Conservation (phyloP, 768 basidiomycete species). For the Hortiboletus campestris region DNA sequence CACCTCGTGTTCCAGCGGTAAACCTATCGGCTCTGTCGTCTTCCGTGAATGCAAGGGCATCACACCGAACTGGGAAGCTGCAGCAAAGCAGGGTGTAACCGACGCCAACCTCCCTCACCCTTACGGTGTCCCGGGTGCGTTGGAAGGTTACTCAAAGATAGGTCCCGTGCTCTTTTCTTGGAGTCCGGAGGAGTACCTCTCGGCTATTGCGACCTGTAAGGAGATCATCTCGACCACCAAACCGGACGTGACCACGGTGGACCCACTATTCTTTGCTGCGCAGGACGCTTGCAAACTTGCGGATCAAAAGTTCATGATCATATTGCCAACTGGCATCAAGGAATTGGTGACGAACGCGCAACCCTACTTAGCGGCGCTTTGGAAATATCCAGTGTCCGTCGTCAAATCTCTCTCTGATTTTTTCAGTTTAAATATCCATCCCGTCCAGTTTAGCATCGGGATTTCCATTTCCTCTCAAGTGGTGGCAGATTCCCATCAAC, state of each 20-base stretch:
- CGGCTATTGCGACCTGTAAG: neutral
- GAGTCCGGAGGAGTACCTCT: slow-evolving; percentile 5
- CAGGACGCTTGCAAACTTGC: slow-evolving; percentile 4
- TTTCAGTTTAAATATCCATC: neutral
- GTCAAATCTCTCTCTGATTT: neutral
- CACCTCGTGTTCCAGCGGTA: neutral
- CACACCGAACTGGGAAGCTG: neutral
- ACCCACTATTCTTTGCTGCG: neutral
- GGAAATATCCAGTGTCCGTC: slow-evolving; percentile 11
- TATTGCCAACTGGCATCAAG: neutral
- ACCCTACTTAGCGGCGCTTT: neutral
- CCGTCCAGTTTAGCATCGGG: slow-evolving; percentile 4
- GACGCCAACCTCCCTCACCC: neutral
- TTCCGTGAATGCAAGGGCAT: slow-evolving; percentile 6
- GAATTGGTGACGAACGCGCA: neutral
- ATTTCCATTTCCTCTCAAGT: slow-evolving; percentile 10
- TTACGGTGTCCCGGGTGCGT: slow-evolving; percentile 1
- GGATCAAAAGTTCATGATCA: slow-evolving; percentile 1
- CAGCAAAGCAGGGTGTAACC: neutral
- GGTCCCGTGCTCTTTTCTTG: neutral
- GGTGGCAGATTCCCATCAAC: slow-evolving; percentile 15
- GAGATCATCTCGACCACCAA: neutral
- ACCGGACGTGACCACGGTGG: neutral
- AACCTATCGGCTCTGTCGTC: neutral
- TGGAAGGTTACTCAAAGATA: neutral